Conservation (phyloP, 805 yeast genomes). For the Candida vaughaniae region DNA sequence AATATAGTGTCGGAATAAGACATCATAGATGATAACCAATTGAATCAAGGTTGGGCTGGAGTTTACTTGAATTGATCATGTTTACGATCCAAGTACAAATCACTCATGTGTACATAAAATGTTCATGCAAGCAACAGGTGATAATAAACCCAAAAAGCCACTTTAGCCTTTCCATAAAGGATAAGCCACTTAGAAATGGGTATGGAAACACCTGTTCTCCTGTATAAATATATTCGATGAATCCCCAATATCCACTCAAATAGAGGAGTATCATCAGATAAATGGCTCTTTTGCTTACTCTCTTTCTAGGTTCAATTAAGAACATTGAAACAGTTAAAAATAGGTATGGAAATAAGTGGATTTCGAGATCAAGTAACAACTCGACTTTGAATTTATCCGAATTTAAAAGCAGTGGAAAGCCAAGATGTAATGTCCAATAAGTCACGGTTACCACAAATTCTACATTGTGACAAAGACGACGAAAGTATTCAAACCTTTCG, state of each 20-base stretch:
- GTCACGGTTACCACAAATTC: constrained; percentile 23
- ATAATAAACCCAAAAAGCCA: constrained; percentile 7
- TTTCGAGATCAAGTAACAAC: constrained; percentile 19
- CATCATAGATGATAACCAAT: too few relatives aligned
- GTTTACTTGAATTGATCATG: background rate
- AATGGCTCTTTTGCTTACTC: background rate
- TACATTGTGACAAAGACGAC: constrained; percentile 16
- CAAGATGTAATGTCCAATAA: constrained; percentile 21
- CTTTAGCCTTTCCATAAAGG: constrained; percentile 1
- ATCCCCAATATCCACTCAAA: constrained; percentile 17
- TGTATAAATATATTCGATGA: constrained; percentile 14
- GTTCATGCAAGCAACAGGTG: background rate
- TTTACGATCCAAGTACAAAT: background rate
- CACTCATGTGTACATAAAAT: background rate
- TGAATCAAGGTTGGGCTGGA: background rate
- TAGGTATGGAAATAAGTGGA: constrained; percentile 26
- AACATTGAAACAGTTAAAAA: constrained; percentile 18
- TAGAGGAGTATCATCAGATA: constrained; percentile 9
- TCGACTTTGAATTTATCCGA: constrained; percentile 17
- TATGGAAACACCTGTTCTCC: constrained; percentile 10
- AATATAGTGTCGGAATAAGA: too few relatives aligned
- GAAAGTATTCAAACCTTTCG: constrained; percentile 2
- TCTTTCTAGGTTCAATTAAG: too few relatives aligned
- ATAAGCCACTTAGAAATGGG: constrained; percentile 8
- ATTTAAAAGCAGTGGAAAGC: constrained; percentile 18